Conservation (phyloP, 2,329 filamentous ascomycete species). For the Daldinia sp. region DNA sequence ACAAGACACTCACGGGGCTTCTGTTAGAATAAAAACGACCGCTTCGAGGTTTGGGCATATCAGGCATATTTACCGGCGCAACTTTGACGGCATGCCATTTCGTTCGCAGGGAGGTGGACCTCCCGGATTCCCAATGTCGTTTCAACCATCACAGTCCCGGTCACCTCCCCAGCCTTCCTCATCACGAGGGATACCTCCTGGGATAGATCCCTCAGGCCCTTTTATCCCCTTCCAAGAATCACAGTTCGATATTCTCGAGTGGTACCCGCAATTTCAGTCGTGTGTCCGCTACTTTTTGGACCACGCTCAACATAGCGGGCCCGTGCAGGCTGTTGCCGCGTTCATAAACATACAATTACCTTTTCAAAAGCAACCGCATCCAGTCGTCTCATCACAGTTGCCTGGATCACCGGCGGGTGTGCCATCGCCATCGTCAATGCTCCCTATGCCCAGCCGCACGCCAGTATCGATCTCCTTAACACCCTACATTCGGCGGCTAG, state of each 20-base stretch:
- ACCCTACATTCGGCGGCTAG: conserved; percentile 89
- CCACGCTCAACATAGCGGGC: conserved; percentile 83
- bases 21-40: conserved; percentile 18
- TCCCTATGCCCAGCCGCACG: conserved; percentile 47
- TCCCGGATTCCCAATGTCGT: conserved; percentile 44
- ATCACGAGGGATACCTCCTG: conserved; percentile 41
- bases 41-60: conserved; percentile 16
- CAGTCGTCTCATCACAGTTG: conserved; percentile 57
- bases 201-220: conserved; percentile 40
- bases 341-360: conserved; percentile 94
- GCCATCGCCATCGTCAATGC: conserved; percentile 48
- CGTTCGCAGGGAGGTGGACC: conserved; percentile 42
- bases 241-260: conserved; percentile 86
- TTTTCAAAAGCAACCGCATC: conserved; percentile 74
- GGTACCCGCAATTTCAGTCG: conserved; percentile 91
- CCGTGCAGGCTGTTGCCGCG: conserved; percentile 88
- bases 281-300: conserved; percentile 94
- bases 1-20: conserved; percentile 43
- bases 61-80: conserved; percentile 11
- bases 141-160: conserved; percentile 43
- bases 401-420: conserved; percentile 53
- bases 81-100: conserved; percentile 47
- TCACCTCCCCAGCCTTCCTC: conserved; percentile 46
- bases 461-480: conserved; percentile 74
- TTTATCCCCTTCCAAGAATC: conserved; percentile 48